Percentiles rank a stretch among this genome's conserved stretches.
phyloP scores from a whole-genome alignment of 805 yeast genomes.

The Candida chilensis region DNA sequence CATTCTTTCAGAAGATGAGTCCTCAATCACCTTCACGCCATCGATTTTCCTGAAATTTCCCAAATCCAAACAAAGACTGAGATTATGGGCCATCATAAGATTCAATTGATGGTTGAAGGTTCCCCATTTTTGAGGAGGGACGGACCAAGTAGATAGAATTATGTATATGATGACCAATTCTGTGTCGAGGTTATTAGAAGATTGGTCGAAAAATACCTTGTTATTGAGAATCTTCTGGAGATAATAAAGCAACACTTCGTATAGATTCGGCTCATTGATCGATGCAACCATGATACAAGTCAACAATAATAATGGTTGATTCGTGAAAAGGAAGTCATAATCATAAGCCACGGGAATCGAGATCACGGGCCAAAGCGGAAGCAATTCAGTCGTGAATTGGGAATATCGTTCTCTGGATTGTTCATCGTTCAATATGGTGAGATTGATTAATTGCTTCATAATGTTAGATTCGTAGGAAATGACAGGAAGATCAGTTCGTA shows the following conservation, averaged over 20 bases:
- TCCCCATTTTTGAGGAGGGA: constrained; percentile 43
- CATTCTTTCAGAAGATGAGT: constrained; percentile 13
- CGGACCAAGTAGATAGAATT: constrained; percentile 40
- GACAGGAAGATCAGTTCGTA: constrained; percentile 13
- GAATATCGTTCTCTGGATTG: constrained; percentile 23
- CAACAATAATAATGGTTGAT: constrained; percentile 32
- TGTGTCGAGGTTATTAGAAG: no score
- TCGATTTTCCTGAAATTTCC: constrained; percentile 19
- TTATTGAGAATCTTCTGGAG: constrained; percentile 35
- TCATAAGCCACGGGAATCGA: constrained; percentile 25
- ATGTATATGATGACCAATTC: no score
- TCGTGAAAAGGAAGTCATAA: constrained; percentile 27
- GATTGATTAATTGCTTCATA: constrained; percentile 24
- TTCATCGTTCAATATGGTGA: constrained; percentile 18
- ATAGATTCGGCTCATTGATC: constrained; percentile 31
- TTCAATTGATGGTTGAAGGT: constrained; percentile 44
- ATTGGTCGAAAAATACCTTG: constrained; percentile 29
- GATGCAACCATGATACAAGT: constrained; percentile 38
- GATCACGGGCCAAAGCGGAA: constrained; percentile 39
- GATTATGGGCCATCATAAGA: constrained; percentile 30
- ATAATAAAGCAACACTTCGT: constrained; percentile 31
- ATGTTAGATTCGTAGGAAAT: constrained; percentile 24
- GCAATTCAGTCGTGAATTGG: constrained; percentile 24
- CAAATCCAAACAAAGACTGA: constrained; percentile 40
- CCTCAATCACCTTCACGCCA: constrained; percentile 14